Base-by-base conservation (phyloP, 2,329 filamentous ascomycete genomes). In the Rugonectria rugulosa region DNA sequence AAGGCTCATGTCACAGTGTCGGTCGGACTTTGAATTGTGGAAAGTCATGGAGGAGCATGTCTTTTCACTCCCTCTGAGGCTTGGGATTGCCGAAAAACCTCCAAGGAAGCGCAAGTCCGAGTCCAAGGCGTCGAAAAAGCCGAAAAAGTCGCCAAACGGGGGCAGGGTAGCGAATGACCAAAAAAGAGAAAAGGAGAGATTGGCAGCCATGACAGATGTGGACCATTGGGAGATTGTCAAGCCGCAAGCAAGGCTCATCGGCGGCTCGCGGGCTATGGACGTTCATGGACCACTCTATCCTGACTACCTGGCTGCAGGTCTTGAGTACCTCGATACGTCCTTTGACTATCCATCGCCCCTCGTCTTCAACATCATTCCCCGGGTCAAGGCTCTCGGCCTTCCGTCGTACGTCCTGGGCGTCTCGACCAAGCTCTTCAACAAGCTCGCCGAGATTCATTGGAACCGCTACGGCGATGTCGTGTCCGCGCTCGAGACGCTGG, bases 321-420 rank as follows among this genome's bases (percentile, higher is more conserved):
- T 89, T 14, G 74, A 77, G 1, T 77, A 84, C 2, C 76, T 91
- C 4, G 81, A 86, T 62, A 75, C 73, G 2, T 75, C 78, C 2
- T 92, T 90, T 55, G 59, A 67, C 9, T 79, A 77, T 10, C 75
- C 83, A 0, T 92, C 89, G 1, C 77, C 81, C 0, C 77, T 89
- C 1, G 77, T 80, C 0, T 79, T 89, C 38, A 79, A 80, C 38
- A 72, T 92, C 21, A 77, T 93, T 1, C 88, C 89, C 0, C 81
- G 83, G 7, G 76, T 92, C 64, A 90, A 89, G 68, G 78, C 81
- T 38, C 78, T 91, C 1, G 89, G 90, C 2, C 80, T 89, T 2
- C 82, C 84, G 1, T 88, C 88, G 0, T 91, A 88, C 66, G 86
- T 91, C 6, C 80, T 94, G 1, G 90, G 89, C 42, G 87, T 85